These are phyloP conservation scores for Luzula sylvatica DNA, from an alignment of 176 grass and related monocot species.

Conservation along the genomic window DNA sequence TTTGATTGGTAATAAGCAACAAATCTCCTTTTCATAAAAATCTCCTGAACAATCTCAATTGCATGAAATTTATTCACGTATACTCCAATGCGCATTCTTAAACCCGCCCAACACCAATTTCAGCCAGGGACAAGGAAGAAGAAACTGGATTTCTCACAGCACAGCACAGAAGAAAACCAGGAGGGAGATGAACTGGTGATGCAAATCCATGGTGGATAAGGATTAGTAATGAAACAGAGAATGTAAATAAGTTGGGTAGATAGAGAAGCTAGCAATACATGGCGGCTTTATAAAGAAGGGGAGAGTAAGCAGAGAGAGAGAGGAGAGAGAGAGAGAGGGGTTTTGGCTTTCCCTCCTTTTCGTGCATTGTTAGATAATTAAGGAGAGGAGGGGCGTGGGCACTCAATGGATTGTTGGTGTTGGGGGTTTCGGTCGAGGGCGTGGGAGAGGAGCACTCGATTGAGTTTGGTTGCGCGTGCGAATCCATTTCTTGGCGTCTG, in stretches of 20 bases:
- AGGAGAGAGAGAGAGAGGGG: background rate
- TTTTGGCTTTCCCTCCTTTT: constrained; percentile 24
- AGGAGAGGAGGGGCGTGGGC: constrained; percentile 6
- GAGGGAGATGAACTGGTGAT: background rate
- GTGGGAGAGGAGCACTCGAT: constrained; percentile 27
- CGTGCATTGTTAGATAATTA: constrained; percentile 18
- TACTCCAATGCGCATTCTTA: constrained; percentile 39
- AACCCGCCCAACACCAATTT: background rate
- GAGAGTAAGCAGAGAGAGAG: constrained; percentile 11
- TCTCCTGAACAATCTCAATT: constrained; percentile 4
- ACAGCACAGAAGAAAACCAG: constrained; percentile 5
- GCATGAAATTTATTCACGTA: constrained; percentile 18
- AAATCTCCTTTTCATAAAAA: constrained; percentile 40
- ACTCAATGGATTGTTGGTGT: constrained; percentile 10
- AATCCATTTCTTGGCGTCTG: background rate
- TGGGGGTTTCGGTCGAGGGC: constrained; percentile 19
- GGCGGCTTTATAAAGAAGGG: constrained; percentile 6
- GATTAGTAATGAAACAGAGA: too few species aligned
- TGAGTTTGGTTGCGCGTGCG: constrained; percentile 28
- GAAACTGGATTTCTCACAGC: constrained; percentile 19
- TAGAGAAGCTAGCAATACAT: too few species aligned
- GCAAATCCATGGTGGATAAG: too few species aligned
- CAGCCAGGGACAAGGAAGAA: background rate
- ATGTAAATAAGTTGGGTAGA: background rate
- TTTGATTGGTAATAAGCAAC: constrained; percentile 38